Evolutionary conservation across 2,329 filamentous ascomycete genomes (phyloP), one percentile per base, ranked within the genome.

Genomic region (Talaromyces sp.): DNA sequence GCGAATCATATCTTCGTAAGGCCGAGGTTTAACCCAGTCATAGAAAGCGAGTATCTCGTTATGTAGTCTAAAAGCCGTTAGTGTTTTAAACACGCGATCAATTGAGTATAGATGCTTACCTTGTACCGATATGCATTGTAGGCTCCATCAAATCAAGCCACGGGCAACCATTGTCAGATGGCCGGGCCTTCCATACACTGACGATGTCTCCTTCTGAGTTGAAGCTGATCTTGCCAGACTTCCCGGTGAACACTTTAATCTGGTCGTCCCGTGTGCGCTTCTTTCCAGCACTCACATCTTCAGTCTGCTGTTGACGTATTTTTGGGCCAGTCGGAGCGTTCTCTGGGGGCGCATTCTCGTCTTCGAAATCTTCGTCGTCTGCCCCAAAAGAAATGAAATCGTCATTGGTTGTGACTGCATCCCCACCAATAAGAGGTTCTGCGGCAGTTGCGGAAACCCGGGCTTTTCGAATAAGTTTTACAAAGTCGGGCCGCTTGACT

Each of bases 1-100:
- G 10, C 95, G 91, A 63, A 97, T 87, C 2, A 83, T 81, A 67
- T 93, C 84, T 77, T 99, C 95, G 71, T 91, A 95, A 2, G 85
- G 78, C 54, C 86, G 85, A 2, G 95, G 95, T 68, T 85, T 88
- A 36, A 97, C 90, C 75, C 89, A 96, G 40, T 93, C 83, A 75
- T 93, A 96, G 75, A 97, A 98, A 71, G 96, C 91, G 34, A 91
- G 81, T 51, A 98, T 89, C 77, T 99, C 95, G 72, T 93, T 92
- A 77, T 98, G 93, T 29, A 99, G 81, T 77, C 91, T 93, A 69
- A n/a, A 29, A 54, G 64, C 65, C 64, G 67, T 70, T 65, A 73
- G 67, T 63, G 36, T 43, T 61, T 34, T 17, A 17, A 22, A 19
- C n/a, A 34, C n/a, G 2, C 31, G 2, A 4, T 54, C 7, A 17